Evolutionary conservation across 495 filamentous ascomycete genomes (phyloP).

Genomic region (Annulohypoxylon bovei): DNA sequence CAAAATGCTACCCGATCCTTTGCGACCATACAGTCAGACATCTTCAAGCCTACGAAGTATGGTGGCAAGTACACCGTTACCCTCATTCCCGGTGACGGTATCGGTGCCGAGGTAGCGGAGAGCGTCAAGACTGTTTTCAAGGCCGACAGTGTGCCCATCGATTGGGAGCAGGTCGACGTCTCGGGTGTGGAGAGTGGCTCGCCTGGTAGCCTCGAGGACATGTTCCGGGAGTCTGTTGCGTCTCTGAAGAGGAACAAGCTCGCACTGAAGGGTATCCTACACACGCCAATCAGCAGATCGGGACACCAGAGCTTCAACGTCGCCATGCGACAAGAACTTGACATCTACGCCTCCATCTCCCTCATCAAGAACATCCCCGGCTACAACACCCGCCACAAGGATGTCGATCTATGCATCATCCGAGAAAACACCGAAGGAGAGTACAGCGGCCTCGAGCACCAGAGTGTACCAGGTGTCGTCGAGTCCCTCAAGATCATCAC

Average conservation of each 20-base stretch:
- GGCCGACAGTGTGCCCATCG: constrained; percentile 97
- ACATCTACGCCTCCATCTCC: constrained; percentile 98
- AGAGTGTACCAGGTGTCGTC: constrained; percentile 95
- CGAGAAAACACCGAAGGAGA: constrained; percentile 99
- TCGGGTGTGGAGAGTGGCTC: constrained; percentile 81
- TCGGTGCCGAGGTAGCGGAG: constrained; percentile 97
- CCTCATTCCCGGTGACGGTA: constrained; percentile 97
- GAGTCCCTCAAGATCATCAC: constrained; percentile 99
- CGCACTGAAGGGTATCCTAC: constrained; percentile 95
- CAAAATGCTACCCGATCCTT: constrained; percentile 60
- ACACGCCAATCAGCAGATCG: constrained; percentile 95
- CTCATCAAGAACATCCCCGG: constrained; percentile 99
- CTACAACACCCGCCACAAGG: constrained; percentile 94
- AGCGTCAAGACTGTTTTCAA: constrained; percentile 99
- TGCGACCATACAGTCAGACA: constrained; percentile 84
- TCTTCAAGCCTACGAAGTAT: constrained; percentile 99
- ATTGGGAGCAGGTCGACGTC: constrained; percentile 98
- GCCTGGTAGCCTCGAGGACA: constrained; percentile 90
- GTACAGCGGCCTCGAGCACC: constrained; percentile 98
- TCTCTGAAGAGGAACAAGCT: constrained; percentile 98
- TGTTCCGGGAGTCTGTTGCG: constrained; percentile 92
- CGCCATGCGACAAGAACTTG: constrained; percentile 96
- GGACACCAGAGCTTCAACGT: constrained; percentile 99
- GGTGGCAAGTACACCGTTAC: constrained; percentile 99
- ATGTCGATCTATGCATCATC: constrained; percentile 98